Percentiles rank a stretch among this genome's conserved stretches.
phyloP scores from a whole-genome alignment of 2,329 filamentous ascomycete species.

The Sarocladiaceae sp. region DNA sequence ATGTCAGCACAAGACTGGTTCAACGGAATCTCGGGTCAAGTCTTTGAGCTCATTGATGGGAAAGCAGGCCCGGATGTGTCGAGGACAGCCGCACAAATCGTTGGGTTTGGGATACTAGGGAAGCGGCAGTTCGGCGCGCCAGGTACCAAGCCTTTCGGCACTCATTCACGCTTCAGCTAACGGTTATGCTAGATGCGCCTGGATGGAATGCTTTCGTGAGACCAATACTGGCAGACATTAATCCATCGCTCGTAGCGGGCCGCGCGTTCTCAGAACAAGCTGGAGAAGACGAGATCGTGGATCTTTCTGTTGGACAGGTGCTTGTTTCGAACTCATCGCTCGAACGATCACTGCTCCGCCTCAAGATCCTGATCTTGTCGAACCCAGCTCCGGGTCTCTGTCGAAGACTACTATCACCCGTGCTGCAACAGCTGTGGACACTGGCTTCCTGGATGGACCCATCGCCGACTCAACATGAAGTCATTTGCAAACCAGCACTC shows the following conservation, averaged over 20 bases:
- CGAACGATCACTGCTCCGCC: conserved; percentile 45
- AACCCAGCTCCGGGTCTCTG: conserved; percentile 65
- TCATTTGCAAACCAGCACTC: conserved; percentile 40
- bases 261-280: too few species aligned
- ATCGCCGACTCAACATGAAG: conserved; percentile 27
- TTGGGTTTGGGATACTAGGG: conserved; percentile 59
- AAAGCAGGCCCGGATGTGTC: conserved; percentile 28
- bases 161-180: neutral
- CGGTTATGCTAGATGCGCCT: conserved; percentile 35
- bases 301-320: conserved; percentile 37
- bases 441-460: conserved; percentile 47
- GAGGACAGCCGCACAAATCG: conserved; percentile 31
- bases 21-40: conserved; percentile 53
- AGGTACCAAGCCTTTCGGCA: conserved; percentile 28
- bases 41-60: conserved; percentile 59
- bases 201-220: conserved; percentile 61
- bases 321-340: conserved; percentile 46
- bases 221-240: conserved; percentile 51
- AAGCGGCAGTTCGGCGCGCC: conserved; percentile 60
- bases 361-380: conserved; percentile 54
- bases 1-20: conserved; percentile 58
- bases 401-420: conserved; percentile 53
- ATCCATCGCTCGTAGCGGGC: conserved; percentile 38
- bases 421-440: conserved; percentile 61
- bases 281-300: conserved; percentile 35